phyloP scores from a whole-genome alignment of 2,329 filamentous ascomycete species.

The Fusarium austroafricanum region DNA sequence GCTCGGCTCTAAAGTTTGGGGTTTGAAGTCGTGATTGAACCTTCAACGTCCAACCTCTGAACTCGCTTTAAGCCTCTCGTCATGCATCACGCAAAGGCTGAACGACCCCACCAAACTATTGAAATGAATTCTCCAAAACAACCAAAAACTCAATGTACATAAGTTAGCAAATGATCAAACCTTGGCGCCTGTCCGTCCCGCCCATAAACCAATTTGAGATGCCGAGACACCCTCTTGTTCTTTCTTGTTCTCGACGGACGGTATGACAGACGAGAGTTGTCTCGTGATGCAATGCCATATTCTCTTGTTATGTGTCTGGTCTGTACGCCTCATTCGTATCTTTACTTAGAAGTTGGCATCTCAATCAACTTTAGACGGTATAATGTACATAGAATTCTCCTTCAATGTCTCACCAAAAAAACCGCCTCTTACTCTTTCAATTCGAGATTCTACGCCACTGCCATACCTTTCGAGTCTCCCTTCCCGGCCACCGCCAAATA shows the following conservation, averaged over 20 bases:
- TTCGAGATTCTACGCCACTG: constrained; percentile 29
- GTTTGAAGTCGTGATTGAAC: neutral
- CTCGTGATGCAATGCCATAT: constrained; percentile 14
- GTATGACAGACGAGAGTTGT: constrained; percentile 10
- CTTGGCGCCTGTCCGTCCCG: constrained; percentile 31
- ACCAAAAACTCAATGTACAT: neutral
- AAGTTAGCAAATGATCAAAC: neutral
- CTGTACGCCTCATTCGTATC: constrained; percentile 30
- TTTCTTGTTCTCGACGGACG: too few species aligned
- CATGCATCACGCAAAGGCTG: constrained; percentile 19
- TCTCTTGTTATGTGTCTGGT: neutral
- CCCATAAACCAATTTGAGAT: constrained; percentile 19
- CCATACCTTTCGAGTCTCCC: constrained; percentile 34
- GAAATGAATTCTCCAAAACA: constrained; percentile 13
- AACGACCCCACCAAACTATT: constrained; percentile 30
- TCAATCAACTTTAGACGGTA: constrained; percentile 4
- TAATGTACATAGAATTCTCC: constrained; percentile 8
- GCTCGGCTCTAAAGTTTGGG: neutral
- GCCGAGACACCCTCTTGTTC: constrained; percentile 33
- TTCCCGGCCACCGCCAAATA: constrained; percentile 16
- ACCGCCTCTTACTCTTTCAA: constrained; percentile 37
- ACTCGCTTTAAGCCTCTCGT: constrained; percentile 2
- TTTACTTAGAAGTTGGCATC: constrained; percentile 14
- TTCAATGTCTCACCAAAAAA: constrained; percentile 30
- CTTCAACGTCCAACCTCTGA: constrained; percentile 1